Percentiles rank a stretch among this genome's conserved stretches.
Evolutionary conservation across 2,329 filamentous ascomycete genomes (phyloP).

Genomic region (Phialophora macrospora): DNA sequence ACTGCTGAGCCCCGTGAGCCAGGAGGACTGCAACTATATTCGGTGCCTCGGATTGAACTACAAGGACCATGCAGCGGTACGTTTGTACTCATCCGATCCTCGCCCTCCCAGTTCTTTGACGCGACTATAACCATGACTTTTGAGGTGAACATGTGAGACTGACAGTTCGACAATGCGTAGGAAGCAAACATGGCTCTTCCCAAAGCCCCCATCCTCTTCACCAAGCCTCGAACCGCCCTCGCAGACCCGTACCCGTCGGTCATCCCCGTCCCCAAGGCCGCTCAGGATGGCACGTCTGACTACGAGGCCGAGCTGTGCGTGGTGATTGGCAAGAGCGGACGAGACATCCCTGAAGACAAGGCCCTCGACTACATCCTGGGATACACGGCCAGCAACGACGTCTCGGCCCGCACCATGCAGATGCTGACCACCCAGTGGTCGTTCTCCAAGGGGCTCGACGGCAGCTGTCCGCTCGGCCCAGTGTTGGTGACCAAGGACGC

Average conservation of each 20-base stretch:
- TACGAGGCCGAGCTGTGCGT: slow-evolving; percentile 51
- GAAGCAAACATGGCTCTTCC: slow-evolving; percentile 49
- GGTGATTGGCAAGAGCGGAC: slow-evolving; percentile 46
- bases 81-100: neutral
- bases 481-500: slow-evolving; percentile 40
- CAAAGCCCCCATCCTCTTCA: slow-evolving; percentile 46
- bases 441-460: slow-evolving; percentile 50
- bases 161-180: slow-evolving; percentile 6
- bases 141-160: neutral
- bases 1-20: slow-evolving; percentile 39
- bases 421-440: slow-evolving; percentile 48
- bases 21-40: slow-evolving; percentile 42
- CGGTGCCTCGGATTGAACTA: slow-evolving; percentile 57
- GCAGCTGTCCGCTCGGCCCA: slow-evolving; percentile 50
- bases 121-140: neutral
- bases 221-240: slow-evolving; percentile 48
- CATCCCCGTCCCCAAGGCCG: slow-evolving; percentile 43
- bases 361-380: slow-evolving; percentile 50
- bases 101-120: neutral
- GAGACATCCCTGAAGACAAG: slow-evolving; percentile 46
- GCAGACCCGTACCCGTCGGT: slow-evolving; percentile 42
- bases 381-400: slow-evolving; percentile 50
- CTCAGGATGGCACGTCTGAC: slow-evolving; percentile 48
- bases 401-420: slow-evolving; percentile 48
- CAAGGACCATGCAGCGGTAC: slow-evolving; percentile 45